Base-by-base conservation (phyloP, 805 yeast genomes). In the Candida glaebosa region DNA sequence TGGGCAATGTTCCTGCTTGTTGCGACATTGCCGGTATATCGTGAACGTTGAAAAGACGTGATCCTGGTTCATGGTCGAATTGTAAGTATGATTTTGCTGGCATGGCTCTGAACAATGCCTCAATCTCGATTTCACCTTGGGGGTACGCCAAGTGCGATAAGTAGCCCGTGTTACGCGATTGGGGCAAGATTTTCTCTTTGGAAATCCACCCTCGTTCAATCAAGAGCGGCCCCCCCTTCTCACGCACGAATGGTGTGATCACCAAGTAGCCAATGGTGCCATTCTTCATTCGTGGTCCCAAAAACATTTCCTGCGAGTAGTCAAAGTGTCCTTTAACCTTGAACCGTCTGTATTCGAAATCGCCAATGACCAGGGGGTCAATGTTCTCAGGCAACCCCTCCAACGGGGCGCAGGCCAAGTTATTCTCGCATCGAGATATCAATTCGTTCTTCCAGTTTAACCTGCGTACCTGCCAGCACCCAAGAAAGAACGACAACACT, bases 151-250 rank as follows among this genome's bases (percentile, higher is more conserved):
- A 67, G 58, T 85, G 88, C 17, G 77, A 74, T 43, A 90, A 70
- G 47, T 69, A 68, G 5, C 71, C 72, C 14, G 52, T 44, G 9
- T 63, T 63, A 44, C 78, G 85, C 51, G 50, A 70, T 49, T 43
- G 72, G 44, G 71, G 95, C 58, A 63, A 61, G 41, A 79, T 77
- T 46, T 78, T 79, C 10, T 79, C 85, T 50, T 84, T 88, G 18
- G 78, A 67, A 35, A 93, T 79, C 95, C 97, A 93, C 12, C 99
- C 99, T 49, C 99, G 76, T 58, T 87, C 95, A 20, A 93, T 75
- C 40, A 93, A 67, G 14, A 93, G 69, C 40, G 86, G 90, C 37
- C 82, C 76, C 2, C 89, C 93, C 46, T 78, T 81, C 3, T 78
- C 67, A 45, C 95, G 78, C 18, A 79, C 75, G 53, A 93, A 79